Base-by-base conservation (phyloP, 2,329 filamentous ascomycete species). In the Teratosphaeria epicoccoides region DNA sequence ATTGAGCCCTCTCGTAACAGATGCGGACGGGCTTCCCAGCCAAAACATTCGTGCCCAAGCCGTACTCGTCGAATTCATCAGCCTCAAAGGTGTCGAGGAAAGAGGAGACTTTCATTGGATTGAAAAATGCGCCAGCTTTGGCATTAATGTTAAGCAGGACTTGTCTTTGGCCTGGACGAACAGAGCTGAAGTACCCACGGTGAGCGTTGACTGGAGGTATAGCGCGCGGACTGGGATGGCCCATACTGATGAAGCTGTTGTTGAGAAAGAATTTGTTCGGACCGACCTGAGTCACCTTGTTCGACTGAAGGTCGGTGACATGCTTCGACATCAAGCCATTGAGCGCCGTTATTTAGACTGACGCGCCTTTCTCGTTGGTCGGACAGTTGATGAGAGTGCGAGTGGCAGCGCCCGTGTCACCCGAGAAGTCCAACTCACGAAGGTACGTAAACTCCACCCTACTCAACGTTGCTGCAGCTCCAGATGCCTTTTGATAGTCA, bases 131-230 rank as follows among this genome's bases (percentile, higher is more conserved):
- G 2, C 74, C 72, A 45, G 77, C 76, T 7, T 78, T 78, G 24
- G 84, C 79, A 53, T 85, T 82, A 3, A 84, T 68, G 52, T 85
- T 85, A 12, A 84, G 64, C 1, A 85, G 61, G 4, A 84, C 67
- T 3, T 80, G 73, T 33, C 73, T 74, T 11, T 78, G 77, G 2
- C 79, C 76, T 1, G 78, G 74, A 4, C 82, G 77, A 26, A 81
- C 76, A 59, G 79, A 83, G 10, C 79, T 71, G 60, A 78, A 84
- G 65, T 79, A 85, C 0, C 82, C 82, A 40, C 81, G 73, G 3
- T 82, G 63, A 1, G 80, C 80, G 45, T 77, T 70, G 0, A 85
- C 20, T 12, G 43, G 43, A 7, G 26, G 9, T 23, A 46, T 22
- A 10, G 9, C 11, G 29, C 29, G 7, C 6, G 1, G 25, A n/a